These are phyloP conservation scores for Vigna hirtella DNA, from an alignment of 306 rosid species.

Conservation along the genomic window DNA sequence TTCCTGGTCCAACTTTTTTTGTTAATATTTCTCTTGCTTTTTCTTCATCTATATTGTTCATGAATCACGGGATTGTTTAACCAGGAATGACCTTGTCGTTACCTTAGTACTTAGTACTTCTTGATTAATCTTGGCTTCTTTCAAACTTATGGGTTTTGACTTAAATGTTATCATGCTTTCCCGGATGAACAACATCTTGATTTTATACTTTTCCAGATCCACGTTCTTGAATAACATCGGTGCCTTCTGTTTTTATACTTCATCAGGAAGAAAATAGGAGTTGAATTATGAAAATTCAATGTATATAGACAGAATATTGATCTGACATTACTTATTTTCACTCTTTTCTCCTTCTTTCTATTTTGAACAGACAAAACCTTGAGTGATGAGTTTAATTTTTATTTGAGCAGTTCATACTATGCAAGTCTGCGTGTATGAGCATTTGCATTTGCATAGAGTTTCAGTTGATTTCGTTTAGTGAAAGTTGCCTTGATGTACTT, in stretches of 20 bases:
- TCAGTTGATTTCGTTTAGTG: neutral
- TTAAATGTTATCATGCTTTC: neutral
- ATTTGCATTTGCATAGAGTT: neutral
- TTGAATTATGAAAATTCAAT: neutral
- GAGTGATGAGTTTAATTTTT: neutral
- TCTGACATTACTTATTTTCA: neutral
- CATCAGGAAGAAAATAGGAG: slow-evolving; percentile 9
- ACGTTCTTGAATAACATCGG: neutral
- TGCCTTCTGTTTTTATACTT: neutral
- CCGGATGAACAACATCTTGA: neutral
- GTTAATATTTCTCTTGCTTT: neutral
- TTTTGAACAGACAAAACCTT: neutral
- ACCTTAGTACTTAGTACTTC: neutral
- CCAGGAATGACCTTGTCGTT: neutral
- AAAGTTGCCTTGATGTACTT: neutral
- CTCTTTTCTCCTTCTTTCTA: neutral
- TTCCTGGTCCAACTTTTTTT: neutral
- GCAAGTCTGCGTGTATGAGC: neutral
- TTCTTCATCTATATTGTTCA: neutral
- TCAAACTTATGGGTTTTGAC: neutral
- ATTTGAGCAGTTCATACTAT: neutral
- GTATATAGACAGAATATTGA: neutral
- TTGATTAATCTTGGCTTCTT: neutral
- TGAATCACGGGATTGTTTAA: neutral
- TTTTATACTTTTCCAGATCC: neutral